Evolutionary conservation across 345 rosid genomes (phyloP), one percentile per base, ranked within the genome.

Genomic region (Hibiscus syriacus): DNA sequence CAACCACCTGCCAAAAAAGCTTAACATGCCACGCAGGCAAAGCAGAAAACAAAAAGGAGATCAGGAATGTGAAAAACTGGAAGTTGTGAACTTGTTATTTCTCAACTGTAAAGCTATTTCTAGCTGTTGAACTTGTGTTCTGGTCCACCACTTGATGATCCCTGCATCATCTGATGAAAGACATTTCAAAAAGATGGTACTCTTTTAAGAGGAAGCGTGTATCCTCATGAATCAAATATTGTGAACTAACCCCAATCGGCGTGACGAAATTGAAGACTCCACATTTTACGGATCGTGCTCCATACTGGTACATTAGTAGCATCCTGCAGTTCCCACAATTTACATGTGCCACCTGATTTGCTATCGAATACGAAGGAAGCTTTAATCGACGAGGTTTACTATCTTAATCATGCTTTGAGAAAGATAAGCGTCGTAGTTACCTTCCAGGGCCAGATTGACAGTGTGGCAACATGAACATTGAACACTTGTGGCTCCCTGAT

Each of bases 381-480:
- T 32, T 32, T n/a, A 50, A 25, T 66, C 20, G 6, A 63, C 5
- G n/a, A 62, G 25, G 30, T 70, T 66, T 62, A 14, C 55, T 17
- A 38, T 39, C 67, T 20, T 19, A 27, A 66, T 11, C 20, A 45
- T 45, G 34, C 41, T 58, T 55, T 17, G 23, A 63, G 32, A 49
- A 9, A 49, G 2, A 49, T 16, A 17, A 48, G 17, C 48, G 36
- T 19, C 48, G 6, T 57, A 57, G 32, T 48, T n/a, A 88, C 98
- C 96, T 85, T 93, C 98, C 55, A 86, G 63, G 68, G 97, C 97
- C 48, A 94, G 84, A 79, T 87, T 94, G 62, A 94, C 89, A 0
- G 96, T 91, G 88, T 91, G 96, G 75, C 99, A 94, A 58, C 97
- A 94, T 36, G 99, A 87, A 76, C 99, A 94, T 54, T 89, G 99